A percentile compares a stretch with the other conserved stretches of the same genome.
Conservation (phyloP, 2,329 filamentous ascomycete species). For the Aplosporella prunicola region DNA sequence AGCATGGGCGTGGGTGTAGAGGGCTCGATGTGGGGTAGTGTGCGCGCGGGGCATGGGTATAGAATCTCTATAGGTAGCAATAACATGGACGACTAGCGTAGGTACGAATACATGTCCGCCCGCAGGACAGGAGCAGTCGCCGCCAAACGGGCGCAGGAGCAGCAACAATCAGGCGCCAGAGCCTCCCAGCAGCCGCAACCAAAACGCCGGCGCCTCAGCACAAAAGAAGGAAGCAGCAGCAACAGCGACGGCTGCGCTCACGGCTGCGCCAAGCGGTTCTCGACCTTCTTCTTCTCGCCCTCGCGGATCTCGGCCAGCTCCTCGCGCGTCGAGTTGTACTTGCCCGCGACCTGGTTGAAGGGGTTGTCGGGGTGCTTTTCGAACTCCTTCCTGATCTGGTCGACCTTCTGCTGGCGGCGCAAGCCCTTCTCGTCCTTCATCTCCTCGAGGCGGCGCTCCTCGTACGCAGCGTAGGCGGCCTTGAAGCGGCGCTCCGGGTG, state of each 20-base stretch:
- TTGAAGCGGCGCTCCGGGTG: conserved; percentile 84
- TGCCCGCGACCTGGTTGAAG: conserved; percentile 72
- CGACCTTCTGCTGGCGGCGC: conserved; percentile 73
- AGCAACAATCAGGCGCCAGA: too few species aligned
- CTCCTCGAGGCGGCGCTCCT: conserved; percentile 72
- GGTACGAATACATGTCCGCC: too few species aligned
- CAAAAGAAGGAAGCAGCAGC: too few species aligned
- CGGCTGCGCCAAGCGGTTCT: conserved; percentile 53
- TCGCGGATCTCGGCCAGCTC: conserved; percentile 60
- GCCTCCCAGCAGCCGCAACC: too few species aligned
- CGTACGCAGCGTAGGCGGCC: conserved; percentile 73
- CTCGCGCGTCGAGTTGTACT: conserved; percentile 69
- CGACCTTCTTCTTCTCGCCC: conserved; percentile 63
- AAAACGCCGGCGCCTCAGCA: too few species aligned
- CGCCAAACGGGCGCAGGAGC: too few species aligned
- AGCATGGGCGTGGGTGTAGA: too few species aligned
- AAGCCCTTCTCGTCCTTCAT: conserved; percentile 79
- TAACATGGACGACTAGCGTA: too few species aligned
- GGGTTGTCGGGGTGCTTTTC: conserved; percentile 92
- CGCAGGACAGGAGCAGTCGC: too few species aligned
- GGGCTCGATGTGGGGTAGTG: too few species aligned
- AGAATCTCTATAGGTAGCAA: too few species aligned
- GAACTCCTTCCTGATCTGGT: conserved; percentile 82
- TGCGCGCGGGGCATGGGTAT: too few species aligned
- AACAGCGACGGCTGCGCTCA: background rate